A percentile compares a stretch with the other conserved stretches of the same genome.
These are phyloP conservation scores for Penicillium sumatraense DNA, from an alignment of 2,329 filamentous ascomycete species.

Conservation along the genomic window DNA sequence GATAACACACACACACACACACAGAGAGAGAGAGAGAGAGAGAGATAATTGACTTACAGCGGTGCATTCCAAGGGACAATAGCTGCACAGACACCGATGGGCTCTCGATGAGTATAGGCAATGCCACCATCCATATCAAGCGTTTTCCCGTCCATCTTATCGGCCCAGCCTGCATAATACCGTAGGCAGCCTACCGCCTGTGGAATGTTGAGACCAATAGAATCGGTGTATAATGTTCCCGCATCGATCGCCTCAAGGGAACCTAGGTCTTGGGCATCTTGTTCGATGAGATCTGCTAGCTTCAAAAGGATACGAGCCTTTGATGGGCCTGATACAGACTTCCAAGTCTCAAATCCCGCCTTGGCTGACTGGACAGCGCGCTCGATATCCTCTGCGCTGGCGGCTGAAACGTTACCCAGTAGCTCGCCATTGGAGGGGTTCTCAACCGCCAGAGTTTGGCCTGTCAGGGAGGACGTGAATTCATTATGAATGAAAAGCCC, in stretches of 20 bases:
- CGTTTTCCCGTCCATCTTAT: conserved; percentile 33
- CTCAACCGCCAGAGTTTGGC: conserved; percentile 23
- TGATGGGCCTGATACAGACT: conserved; percentile 20
- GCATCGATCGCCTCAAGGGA: conserved; percentile 33
- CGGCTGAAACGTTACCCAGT: conserved; percentile 29
- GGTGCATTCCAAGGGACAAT: conserved; percentile 39
- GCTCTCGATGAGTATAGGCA: conserved; percentile 31
- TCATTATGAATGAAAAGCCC: conserved; percentile 36
- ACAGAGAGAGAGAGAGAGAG: background rate
- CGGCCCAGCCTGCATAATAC: conserved; percentile 37
- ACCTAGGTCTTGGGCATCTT: conserved; percentile 30
- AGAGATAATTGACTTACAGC: conserved; percentile 20
- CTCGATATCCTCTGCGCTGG: conserved; percentile 30
- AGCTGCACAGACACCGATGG: conserved; percentile 33
- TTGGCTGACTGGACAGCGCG: conserved; percentile 26
- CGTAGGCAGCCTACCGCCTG: conserved; percentile 27
- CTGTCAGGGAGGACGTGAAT: conserved; percentile 26
- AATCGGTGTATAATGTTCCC: conserved; percentile 29
- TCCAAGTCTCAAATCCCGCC: conserved; percentile 29
- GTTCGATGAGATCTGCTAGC: conserved; percentile 34
- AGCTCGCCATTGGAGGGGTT: conserved; percentile 30
- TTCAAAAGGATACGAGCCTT: conserved; percentile 27
- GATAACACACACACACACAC: too few relatives aligned
- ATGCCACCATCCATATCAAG: conserved; percentile 28
- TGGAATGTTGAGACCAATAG: conserved; percentile 29